Evolutionary conservation across 2,329 filamentous ascomycete genomes (phyloP).

Genomic region (Penicillium olsonii): DNA sequence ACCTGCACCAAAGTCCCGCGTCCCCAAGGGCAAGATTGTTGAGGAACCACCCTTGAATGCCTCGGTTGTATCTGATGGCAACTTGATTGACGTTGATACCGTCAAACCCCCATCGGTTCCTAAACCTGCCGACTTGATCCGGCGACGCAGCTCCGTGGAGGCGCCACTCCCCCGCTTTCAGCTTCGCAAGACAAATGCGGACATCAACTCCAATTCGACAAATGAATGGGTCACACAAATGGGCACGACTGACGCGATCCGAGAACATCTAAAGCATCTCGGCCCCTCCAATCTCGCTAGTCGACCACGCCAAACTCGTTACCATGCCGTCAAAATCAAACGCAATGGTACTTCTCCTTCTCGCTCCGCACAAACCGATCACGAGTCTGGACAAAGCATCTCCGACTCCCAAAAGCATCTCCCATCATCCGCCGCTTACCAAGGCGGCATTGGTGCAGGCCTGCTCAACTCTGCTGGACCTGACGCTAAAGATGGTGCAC

Average conservation of each 20-base stretch:
- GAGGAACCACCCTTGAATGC: slow-evolving; percentile 45
- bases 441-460: slow-evolving; percentile 57
- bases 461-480: slow-evolving; percentile 56
- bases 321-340: slow-evolving; percentile 66
- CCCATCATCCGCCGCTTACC: slow-evolving; percentile 39
- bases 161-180: slow-evolving; percentile 44
- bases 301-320: slow-evolving; percentile 61
- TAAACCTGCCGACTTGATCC: slow-evolving; percentile 21
- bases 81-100: slow-evolving; percentile 51
- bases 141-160: slow-evolving; percentile 38
- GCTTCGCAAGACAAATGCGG: slow-evolving; percentile 37
- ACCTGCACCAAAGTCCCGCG: slow-evolving; percentile 76
- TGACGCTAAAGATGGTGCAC: slow-evolving; percentile 66
- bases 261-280: slow-evolving; percentile 63
- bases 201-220: slow-evolving; percentile 30
- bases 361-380: slow-evolving; percentile 37
- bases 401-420: slow-evolving; percentile 36
- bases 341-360: slow-evolving; percentile 48
- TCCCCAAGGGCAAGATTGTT: slow-evolving; percentile 59
- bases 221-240: slow-evolving; percentile 46
- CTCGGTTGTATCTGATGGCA: slow-evolving; percentile 33
- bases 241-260: slow-evolving; percentile 56
- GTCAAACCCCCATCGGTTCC: slow-evolving; percentile 30
- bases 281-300: slow-evolving; percentile 65
- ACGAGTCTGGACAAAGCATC: slow-evolving; percentile 43